phyloP scores from a whole-genome alignment of 1,284 basidiomycete genomes.

The Fomitiporia mediterranea region DNA sequence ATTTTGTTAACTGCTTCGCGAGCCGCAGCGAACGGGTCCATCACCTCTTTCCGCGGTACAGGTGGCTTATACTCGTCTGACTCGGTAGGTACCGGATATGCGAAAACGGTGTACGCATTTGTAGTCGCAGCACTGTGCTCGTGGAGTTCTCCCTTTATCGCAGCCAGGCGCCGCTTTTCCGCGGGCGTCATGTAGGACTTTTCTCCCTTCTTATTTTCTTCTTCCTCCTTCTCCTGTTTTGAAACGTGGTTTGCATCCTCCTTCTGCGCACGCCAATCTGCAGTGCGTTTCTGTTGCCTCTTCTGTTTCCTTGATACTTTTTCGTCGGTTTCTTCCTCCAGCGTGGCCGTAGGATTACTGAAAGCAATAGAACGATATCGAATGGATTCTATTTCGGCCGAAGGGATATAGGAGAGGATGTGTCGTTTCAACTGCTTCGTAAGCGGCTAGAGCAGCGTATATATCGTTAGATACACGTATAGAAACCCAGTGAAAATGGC shows the following conservation, averaged over 20 bases:
- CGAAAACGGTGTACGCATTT: conserved; percentile 88
- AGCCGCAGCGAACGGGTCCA: conserved; percentile 76
- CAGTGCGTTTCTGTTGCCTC: conserved; percentile 57
- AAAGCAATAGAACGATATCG: conserved; percentile 90
- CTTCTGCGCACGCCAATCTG: conserved; percentile 57
- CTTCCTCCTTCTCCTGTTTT: conserved; percentile 38
- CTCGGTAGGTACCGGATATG: conserved; percentile 47
- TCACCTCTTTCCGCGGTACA: conserved; percentile 49
- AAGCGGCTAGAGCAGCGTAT: conserved; percentile 38
- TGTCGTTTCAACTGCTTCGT: conserved; percentile 70
- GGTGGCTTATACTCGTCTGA: conserved; percentile 41
- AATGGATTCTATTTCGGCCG: conserved; percentile 81
- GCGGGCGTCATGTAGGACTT: conserved; percentile 72
- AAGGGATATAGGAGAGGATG: conserved; percentile 62
- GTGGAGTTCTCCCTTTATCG: conserved; percentile 90
- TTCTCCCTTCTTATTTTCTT: conserved; percentile 41
- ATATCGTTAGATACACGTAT: not conserved
- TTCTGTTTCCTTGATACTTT: conserved; percentile 33
- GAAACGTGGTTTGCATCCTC: conserved; percentile 28
- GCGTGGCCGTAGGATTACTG: conserved; percentile 67
- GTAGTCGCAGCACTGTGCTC: conserved; percentile 55
- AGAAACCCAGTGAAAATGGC: conserved; percentile 20
- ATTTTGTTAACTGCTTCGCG: conserved; percentile 53
- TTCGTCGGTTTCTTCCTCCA: conserved; percentile 42
- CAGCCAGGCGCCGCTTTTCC: conserved; percentile 93